A percentile compares a stretch with the other conserved stretches of the same genome.
Conservation (phyloP, 345 rosid genomes). For the Punica granatum region DNA sequence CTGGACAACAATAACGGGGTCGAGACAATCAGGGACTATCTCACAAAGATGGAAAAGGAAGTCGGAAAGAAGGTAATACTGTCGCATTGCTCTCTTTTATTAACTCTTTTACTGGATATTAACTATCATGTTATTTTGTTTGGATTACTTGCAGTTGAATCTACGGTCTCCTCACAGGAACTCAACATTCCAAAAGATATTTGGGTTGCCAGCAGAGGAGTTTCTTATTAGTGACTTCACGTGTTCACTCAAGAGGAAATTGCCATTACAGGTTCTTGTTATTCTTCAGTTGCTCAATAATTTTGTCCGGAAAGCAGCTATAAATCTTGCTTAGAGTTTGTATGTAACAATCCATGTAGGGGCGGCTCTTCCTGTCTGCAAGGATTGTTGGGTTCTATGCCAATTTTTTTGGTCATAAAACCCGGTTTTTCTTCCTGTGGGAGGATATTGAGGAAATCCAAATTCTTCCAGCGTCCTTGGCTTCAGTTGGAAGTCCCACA, state of each 20-base stretch:
- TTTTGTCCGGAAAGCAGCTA: neutral
- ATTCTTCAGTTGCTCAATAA: neutral
- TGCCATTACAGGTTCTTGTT: conserved; percentile 65
- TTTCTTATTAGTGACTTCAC: conserved; percentile 74
- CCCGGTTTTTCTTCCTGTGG: conserved; percentile 79
- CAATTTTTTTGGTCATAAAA: conserved; percentile 79
- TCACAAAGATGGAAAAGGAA: conserved; percentile 83
- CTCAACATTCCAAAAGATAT: conserved; percentile 68
- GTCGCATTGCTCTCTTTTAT: neutral
- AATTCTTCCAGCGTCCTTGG: conserved; percentile 59
- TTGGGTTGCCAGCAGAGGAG: conserved; percentile 82
- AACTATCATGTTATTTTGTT: neutral
- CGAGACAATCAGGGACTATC: conserved; percentile 65
- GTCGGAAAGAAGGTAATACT: conserved; percentile 79
- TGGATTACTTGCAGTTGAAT: conserved; percentile 47
- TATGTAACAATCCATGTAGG: conserved; percentile 33
- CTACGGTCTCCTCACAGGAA: conserved; percentile 71
- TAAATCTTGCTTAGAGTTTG: neutral
- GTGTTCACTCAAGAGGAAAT: conserved; percentile 72
- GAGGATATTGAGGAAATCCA: conserved; percentile 79
- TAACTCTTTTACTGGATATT: neutral
- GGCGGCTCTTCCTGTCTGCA: conserved; percentile 76
- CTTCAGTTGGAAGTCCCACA: conserved; percentile 69
- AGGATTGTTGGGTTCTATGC: conserved; percentile 84
- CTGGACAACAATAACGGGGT: conserved; percentile 73